Conservation (phyloP, 768 basidiomycete species). For the Leccinum sublutescens region DNA sequence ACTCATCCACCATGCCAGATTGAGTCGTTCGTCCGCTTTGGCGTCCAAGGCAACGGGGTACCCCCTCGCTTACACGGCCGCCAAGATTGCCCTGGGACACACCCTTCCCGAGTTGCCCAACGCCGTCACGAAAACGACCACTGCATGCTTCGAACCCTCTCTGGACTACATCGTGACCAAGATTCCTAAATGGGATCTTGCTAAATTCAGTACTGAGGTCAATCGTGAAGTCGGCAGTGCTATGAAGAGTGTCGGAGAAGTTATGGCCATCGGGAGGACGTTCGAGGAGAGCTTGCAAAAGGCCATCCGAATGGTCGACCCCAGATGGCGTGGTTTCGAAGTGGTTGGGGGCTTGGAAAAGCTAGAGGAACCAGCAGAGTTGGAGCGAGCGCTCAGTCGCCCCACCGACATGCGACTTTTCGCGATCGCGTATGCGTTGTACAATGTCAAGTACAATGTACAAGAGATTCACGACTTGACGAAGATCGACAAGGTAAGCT, state of each 20-base stretch:
- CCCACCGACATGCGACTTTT: conserved; percentile 97
- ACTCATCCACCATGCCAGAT: conserved; percentile 32
- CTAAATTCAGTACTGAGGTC: conserved; percentile 94
- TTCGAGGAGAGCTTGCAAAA: conserved; percentile 99
- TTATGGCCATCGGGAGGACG: conserved; percentile 99
- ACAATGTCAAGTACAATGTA: conserved; percentile 86
- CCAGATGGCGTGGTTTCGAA: conserved; percentile 95
- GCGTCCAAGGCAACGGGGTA: conserved; percentile 99
- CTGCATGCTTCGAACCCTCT: conserved; percentile 98
- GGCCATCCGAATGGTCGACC: conserved; percentile 96
- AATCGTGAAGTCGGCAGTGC: conserved; percentile 93
- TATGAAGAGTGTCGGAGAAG: conserved; percentile 99
- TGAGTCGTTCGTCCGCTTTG: conserved; percentile 89
- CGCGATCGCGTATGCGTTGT: conserved; percentile 97
- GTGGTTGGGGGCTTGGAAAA: conserved; percentile 89
- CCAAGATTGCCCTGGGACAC: conserved; percentile 96
- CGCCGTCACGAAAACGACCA: conserved; percentile 98
- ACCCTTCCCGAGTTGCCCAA: conserved; percentile 98
- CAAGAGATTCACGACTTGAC: conserved; percentile 90
- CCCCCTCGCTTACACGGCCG: conserved; percentile 97
- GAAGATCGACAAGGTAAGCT: conserved; percentile 89
- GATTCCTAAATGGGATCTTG: conserved; percentile 99
- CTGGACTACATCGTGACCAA: conserved; percentile 99
- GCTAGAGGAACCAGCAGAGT: conserved; percentile 59
- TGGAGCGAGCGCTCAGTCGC: conserved; percentile 72